Percentiles rank a stretch among this genome's conserved stretches.
These are phyloP conservation scores for Calonectria pauciramosa DNA, from an alignment of 2,329 filamentous ascomycete species.

Conservation along the genomic window DNA sequence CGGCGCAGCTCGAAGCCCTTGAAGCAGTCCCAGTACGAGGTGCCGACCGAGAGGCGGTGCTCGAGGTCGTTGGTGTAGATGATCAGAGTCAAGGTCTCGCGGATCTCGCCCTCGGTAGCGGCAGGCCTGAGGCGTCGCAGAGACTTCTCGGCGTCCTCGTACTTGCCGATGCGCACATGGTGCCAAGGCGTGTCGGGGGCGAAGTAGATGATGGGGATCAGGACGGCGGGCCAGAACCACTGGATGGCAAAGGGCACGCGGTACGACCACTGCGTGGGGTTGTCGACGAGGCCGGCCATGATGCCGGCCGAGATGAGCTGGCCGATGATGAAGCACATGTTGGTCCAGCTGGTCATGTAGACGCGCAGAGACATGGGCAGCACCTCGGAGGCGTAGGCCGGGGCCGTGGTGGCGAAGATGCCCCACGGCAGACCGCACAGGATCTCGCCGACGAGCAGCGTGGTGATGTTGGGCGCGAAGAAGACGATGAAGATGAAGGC, in stretches of 20 bases:
- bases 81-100: conserved; percentile 57
- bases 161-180: conserved; percentile 52
- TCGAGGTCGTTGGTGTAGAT: conserved; percentile 58
- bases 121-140: conserved; percentile 48
- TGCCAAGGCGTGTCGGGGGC: conserved; percentile 64
- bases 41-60: conserved; percentile 51
- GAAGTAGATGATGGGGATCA: conserved; percentile 56
- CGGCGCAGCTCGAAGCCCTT: conserved; percentile 56
- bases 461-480: conserved; percentile 55
- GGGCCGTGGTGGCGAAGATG: conserved; percentile 59
- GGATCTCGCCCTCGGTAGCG: conserved; percentile 47
- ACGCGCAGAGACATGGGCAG: conserved; percentile 55
- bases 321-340: conserved; percentile 63
- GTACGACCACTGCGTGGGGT: conserved; percentile 58
- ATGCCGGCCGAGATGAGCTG: conserved; percentile 58
- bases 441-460: conserved; percentile 59
- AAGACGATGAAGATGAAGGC: conserved; percentile 62
- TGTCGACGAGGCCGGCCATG: conserved; percentile 43
- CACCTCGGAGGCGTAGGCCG: conserved; percentile 62
- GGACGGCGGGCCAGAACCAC: conserved; percentile 61
- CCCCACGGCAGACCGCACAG: conserved; percentile 63
- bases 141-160: conserved; percentile 51
- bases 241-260: conserved; percentile 63
- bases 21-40: conserved; percentile 60
- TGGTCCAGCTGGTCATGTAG: conserved; percentile 61